These are phyloP conservation scores for Colletotrichum tropicicola DNA, from an alignment of 2,329 filamentous ascomycete species.

Conservation along the genomic window DNA sequence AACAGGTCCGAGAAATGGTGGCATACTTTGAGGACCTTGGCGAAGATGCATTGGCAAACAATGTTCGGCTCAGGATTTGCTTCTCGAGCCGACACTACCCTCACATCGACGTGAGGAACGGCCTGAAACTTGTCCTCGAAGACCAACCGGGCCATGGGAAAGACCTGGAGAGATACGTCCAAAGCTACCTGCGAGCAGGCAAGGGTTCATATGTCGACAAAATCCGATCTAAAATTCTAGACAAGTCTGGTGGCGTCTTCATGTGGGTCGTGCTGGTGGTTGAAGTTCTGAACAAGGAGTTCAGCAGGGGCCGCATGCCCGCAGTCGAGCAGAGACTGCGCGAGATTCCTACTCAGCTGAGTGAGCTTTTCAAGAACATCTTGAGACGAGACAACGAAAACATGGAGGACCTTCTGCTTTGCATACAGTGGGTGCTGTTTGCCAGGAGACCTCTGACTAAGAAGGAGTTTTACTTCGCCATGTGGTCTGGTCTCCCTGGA, in stretches of 20 bases:
- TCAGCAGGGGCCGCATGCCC: constrained; percentile 35
- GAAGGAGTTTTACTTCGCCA: constrained; percentile 45
- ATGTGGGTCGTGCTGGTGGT: constrained; percentile 53
- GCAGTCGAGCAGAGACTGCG: constrained; percentile 39
- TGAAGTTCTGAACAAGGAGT: constrained; percentile 47
- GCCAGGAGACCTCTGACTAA: constrained; percentile 44
- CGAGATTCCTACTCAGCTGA: constrained; percentile 44
- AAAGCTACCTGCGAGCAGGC: constrained; percentile 32
- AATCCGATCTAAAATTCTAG: neutral
- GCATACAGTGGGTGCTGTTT: constrained; percentile 54
- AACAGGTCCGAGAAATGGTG: constrained; percentile 7
- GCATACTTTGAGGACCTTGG: neutral
- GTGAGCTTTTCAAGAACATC: constrained; percentile 52
- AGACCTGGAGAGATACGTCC: constrained; percentile 38
- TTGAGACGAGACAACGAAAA: constrained; percentile 48
- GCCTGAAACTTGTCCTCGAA: constrained; percentile 37
- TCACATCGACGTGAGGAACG: constrained; percentile 4
- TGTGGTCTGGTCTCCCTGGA: constrained; percentile 10
- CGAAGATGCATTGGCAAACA: neutral
- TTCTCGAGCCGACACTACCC: constrained; percentile 22
- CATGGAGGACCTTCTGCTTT: constrained; percentile 45
- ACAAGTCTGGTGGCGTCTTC: constrained; percentile 45
- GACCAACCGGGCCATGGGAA: constrained; percentile 30
- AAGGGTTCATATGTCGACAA: neutral
- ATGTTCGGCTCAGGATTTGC: neutral